phyloP scores from a whole-genome alignment of 2,329 filamentous ascomycete genomes.

The Scolecobasidium constrictum region DNA sequence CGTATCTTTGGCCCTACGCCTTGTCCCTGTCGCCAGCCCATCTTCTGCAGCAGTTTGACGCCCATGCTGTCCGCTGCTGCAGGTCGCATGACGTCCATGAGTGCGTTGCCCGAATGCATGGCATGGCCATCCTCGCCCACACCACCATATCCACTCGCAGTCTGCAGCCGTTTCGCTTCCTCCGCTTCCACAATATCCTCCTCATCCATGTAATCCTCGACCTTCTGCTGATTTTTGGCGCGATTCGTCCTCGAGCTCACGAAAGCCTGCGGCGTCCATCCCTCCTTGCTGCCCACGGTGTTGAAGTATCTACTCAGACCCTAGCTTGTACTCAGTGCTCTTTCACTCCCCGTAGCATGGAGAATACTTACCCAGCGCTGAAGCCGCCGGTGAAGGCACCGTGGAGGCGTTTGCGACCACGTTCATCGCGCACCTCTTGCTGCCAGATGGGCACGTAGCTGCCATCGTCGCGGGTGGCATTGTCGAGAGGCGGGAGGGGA shows the following conservation, averaged over 20 bases:
- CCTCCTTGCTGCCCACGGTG: slow-evolving; percentile 95
- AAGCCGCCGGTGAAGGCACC: slow-evolving; percentile 95
- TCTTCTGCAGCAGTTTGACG: slow-evolving; percentile 69
- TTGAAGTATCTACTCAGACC: slow-evolving; percentile 70
- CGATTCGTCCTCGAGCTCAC: slow-evolving; percentile 79
- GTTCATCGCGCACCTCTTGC: slow-evolving; percentile 91
- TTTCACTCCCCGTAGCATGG: slow-evolving; percentile 12
- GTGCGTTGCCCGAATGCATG: slow-evolving; percentile 13
- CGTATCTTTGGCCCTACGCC: slow-evolving; percentile 82
- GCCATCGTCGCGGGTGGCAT: slow-evolving; percentile 73
- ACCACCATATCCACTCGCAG: slow-evolving; percentile 60
- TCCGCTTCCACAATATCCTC: slow-evolving; percentile 84
- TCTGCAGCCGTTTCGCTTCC: slow-evolving; percentile 65
- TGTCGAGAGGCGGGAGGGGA: slow-evolving; percentile 66
- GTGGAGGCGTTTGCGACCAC: slow-evolving; percentile 80
- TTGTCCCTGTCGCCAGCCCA: slow-evolving; percentile 95
- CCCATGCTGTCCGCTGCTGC: slow-evolving; percentile 83
- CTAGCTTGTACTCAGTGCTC: slow-evolving; percentile 16
- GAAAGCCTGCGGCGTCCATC: slow-evolving; percentile 88
- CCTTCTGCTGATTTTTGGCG: slow-evolving; percentile 51
- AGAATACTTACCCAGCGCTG: slow-evolving; percentile 69
- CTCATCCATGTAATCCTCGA: slow-evolving; percentile 96
- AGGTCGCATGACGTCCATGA: slow-evolving; percentile 62
- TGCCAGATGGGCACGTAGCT: slow-evolving; percentile 95
- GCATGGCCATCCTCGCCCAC: slow-evolving; percentile 29